Percentiles rank a stretch among this genome's conserved stretches.
Evolutionary conservation across 495 filamentous ascomycete genomes (phyloP).

Genomic region (Glutinoglossum americanum): DNA sequence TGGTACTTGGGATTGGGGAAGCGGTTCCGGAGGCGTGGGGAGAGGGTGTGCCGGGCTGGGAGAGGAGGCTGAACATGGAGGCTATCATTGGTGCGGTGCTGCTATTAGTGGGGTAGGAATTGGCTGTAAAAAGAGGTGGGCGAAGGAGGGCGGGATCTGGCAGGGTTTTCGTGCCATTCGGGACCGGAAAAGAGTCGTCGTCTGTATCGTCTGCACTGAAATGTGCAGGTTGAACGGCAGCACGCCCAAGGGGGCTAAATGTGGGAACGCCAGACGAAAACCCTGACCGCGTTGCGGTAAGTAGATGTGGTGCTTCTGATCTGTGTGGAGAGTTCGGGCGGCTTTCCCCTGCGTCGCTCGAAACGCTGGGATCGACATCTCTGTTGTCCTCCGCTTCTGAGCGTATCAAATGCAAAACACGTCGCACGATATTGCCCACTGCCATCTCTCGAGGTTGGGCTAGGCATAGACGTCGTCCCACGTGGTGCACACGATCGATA

Average conservation of each 20-base stretch:
- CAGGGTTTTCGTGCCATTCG: slow-evolving; percentile 10
- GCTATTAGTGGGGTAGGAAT: slow-evolving; percentile 31
- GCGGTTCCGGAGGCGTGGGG: slow-evolving; percentile 13
- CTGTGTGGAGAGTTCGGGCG: slow-evolving; percentile 1
- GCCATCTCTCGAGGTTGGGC: slow-evolving; percentile 78
- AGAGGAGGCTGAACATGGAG: slow-evolving; percentile 74
- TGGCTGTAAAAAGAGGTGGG: slow-evolving; percentile 29
- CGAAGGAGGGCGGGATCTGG: slow-evolving; percentile 19
- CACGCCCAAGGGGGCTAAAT: slow-evolving; percentile 21
- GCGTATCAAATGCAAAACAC: slow-evolving; percentile 73
- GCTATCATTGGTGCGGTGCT: slow-evolving; percentile 21
- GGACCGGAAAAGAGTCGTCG: slow-evolving; percentile 12
- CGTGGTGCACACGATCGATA: slow-evolving; percentile 49
- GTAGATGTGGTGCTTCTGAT: neutral
- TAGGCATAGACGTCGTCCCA: slow-evolving; percentile 49
- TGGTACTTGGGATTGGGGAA: slow-evolving; percentile 11
- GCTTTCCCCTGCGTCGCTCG: slow-evolving; percentile 20
- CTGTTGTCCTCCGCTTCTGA: slow-evolving; percentile 73
- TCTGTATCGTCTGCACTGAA: neutral
- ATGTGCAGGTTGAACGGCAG: slow-evolving; percentile 10
- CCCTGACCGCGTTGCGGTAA: slow-evolving; percentile 24
- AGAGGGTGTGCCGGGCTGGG: slow-evolving; percentile 25
- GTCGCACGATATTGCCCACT: slow-evolving; percentile 80
- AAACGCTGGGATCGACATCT: slow-evolving; percentile 36
- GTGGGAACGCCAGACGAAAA: slow-evolving; percentile 18